phyloP scores from a whole-genome alignment of 306 rosid genomes.

The Sindora glabra region DNA sequence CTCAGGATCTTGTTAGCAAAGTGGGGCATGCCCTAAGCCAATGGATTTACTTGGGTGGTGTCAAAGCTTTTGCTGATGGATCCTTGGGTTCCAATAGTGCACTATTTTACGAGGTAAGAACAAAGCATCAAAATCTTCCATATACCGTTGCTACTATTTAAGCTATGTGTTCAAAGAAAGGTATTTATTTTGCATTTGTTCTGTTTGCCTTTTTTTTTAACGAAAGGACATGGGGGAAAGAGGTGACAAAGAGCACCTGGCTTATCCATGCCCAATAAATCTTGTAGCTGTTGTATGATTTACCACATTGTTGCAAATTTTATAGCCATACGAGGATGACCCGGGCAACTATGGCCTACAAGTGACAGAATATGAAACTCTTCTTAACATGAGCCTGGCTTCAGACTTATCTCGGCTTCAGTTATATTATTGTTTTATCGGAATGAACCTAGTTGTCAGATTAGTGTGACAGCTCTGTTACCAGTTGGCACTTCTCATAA shows the following conservation, averaged over 20 bases:
- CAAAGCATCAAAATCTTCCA: constrained; percentile 4
- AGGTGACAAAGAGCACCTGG: neutral
- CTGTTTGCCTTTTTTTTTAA: neutral
- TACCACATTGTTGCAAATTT: constrained; percentile 16
- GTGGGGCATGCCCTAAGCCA: constrained; percentile 52
- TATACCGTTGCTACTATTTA: neutral
- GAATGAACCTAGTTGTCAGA: neutral
- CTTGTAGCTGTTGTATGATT: neutral
- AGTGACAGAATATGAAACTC: constrained; percentile 46
- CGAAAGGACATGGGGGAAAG: neutral
- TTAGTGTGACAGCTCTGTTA: constrained; percentile 5
- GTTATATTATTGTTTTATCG: constrained; percentile 29
- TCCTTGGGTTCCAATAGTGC: constrained; percentile 81
- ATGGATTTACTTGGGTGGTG: constrained; percentile 86
- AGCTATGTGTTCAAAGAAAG: neutral
- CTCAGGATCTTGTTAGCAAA: constrained; percentile 53
- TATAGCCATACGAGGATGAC: constrained; percentile 65
- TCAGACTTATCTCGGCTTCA: constrained; percentile 72
- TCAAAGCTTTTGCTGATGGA: constrained; percentile 86
- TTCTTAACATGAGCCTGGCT: constrained; percentile 58
- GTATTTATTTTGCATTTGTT: neutral
- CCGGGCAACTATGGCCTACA: constrained; percentile 63
- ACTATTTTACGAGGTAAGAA: constrained; percentile 76
- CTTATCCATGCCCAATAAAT: neutral
- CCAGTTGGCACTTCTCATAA: constrained; percentile 4